phyloP scores from a whole-genome alignment of 768 basidiomycete species.

The Suillus placidus region DNA sequence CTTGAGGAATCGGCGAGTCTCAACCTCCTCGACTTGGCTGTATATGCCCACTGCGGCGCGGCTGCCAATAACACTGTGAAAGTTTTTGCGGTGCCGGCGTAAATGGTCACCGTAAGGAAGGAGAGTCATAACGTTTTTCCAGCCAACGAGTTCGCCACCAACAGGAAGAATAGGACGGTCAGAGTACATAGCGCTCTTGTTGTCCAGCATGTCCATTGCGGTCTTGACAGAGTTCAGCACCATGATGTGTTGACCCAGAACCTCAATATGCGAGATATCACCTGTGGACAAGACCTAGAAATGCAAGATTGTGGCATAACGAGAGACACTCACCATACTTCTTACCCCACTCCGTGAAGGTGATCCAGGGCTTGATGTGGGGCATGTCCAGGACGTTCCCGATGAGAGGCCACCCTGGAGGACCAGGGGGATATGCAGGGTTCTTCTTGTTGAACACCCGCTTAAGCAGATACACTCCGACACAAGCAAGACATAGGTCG shows the following conservation, averaged over 20 bases:
- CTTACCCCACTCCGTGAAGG: constrained; percentile 46
- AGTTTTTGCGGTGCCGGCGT: constrained; percentile 43
- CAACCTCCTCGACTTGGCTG: constrained; percentile 39
- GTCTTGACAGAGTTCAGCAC: constrained; percentile 54
- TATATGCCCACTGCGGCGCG: constrained; percentile 38
- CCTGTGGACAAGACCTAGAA: constrained; percentile 38
- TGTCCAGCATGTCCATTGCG: constrained; percentile 63
- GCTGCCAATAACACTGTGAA: constrained; percentile 46
- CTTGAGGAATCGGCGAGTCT: constrained; percentile 45
- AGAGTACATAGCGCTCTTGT: constrained; percentile 66
- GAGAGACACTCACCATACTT: constrained; percentile 40
- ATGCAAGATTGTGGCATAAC: not conserved
- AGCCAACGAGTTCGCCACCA: constrained; percentile 38
- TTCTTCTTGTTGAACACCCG: constrained; percentile 22
- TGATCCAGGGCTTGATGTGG: constrained; percentile 46
- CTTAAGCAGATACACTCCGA: constrained; percentile 32
- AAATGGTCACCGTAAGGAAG: constrained; percentile 44
- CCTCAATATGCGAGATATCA: constrained; percentile 59
- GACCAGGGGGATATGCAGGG: constrained; percentile 47
- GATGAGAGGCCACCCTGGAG: constrained; percentile 44
- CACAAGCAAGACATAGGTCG: constrained; percentile 34
- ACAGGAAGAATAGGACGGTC: constrained; percentile 56
- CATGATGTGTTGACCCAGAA: constrained; percentile 61
- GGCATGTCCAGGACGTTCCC: constrained; percentile 58
- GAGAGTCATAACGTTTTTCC: constrained; percentile 38